These are phyloP conservation scores for Clavispora vitiphila DNA, from an alignment of 805 yeast species.

Conservation along the genomic window DNA sequence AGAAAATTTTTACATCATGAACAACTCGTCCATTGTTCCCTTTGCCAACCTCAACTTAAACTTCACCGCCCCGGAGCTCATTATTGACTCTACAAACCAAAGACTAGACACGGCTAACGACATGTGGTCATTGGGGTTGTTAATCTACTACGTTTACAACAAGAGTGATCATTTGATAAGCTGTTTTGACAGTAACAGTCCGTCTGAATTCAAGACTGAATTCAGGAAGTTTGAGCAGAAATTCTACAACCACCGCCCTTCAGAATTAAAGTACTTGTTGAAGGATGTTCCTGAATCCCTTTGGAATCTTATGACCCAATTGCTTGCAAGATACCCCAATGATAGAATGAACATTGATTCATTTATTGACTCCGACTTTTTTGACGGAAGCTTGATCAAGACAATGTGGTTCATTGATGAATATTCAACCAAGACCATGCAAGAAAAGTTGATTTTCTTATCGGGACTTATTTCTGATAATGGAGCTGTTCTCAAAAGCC, in stretches of 20 bases:
- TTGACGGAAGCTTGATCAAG: constrained; percentile 77
- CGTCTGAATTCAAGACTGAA: constrained; percentile 57
- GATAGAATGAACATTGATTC: constrained; percentile 59
- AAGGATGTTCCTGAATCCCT: constrained; percentile 56
- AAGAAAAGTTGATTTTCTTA: constrained; percentile 66
- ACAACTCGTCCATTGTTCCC: constrained; percentile 73
- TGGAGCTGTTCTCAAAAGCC: constrained; percentile 22
- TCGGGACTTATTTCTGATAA: constrained; percentile 48
- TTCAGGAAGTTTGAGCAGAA: constrained; percentile 42
- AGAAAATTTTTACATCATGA: constrained; percentile 62
- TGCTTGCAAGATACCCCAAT: constrained; percentile 53
- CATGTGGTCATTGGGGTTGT: constrained; percentile 75
- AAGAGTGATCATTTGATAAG: constrained; percentile 39
- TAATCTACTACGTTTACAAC: constrained; percentile 68
- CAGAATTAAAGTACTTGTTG: constrained; percentile 40
- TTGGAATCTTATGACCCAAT: constrained; percentile 43
- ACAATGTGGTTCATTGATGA: constrained; percentile 80
- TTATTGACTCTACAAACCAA: constrained; percentile 49
- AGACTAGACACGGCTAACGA: constrained; percentile 64
- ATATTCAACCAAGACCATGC: constrained; percentile 63
- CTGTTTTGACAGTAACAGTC: constrained; percentile 44
- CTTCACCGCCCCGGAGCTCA: constrained; percentile 80
- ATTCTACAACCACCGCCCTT: constrained; percentile 34
- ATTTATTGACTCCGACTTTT: constrained; percentile 66
- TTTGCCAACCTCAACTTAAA: constrained; percentile 68